These are phyloP conservation scores for Aplosporella prunicola DNA, from an alignment of 2,329 filamentous ascomycete genomes.

Conservation along the genomic window DNA sequence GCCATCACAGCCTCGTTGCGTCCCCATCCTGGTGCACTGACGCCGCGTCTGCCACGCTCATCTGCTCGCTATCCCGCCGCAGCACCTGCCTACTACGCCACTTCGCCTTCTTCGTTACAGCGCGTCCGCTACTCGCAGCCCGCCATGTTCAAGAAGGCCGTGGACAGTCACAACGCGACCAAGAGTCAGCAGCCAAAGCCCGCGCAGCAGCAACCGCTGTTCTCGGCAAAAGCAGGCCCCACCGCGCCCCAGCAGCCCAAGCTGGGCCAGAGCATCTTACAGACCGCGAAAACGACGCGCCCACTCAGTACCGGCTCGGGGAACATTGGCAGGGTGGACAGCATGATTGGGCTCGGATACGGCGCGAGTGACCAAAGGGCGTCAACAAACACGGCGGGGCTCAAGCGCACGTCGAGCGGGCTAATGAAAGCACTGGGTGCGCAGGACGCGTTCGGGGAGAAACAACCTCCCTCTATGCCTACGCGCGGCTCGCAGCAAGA, in stretches of 20 bases:
- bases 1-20: slow-evolving; percentile 22
- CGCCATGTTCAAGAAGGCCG: slow-evolving; percentile 32
- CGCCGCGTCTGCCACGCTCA: slow-evolving; percentile 15
- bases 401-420: slow-evolving; percentile 39
- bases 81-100: slow-evolving; percentile 6
- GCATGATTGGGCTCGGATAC: too few species aligned
- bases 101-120: neutral
- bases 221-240: slow-evolving; percentile 50
- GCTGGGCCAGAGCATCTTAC: slow-evolving; percentile 37
- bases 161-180: slow-evolving; percentile 30
- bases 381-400: slow-evolving; percentile 24
- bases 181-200: slow-evolving; percentile 12
- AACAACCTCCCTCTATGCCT: slow-evolving; percentile 1
- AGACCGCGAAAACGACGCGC: slow-evolving; percentile 27
- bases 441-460: slow-evolving; percentile 26
- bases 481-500: slow-evolving; percentile 2
- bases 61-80: slow-evolving; percentile 15
- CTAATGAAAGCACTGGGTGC: slow-evolving; percentile 34
- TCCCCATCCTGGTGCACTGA: slow-evolving; percentile 16
- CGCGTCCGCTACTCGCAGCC: slow-evolving; percentile 3
- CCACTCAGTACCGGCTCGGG: slow-evolving; percentile 21
- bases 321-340: slow-evolving; percentile 27
- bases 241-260: slow-evolving; percentile 33
- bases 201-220: slow-evolving; percentile 40
- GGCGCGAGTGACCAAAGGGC: too few species aligned